Base-by-base conservation (phyloP, 148 eudicot genomes). In the Persicaria tinctoria region DNA sequence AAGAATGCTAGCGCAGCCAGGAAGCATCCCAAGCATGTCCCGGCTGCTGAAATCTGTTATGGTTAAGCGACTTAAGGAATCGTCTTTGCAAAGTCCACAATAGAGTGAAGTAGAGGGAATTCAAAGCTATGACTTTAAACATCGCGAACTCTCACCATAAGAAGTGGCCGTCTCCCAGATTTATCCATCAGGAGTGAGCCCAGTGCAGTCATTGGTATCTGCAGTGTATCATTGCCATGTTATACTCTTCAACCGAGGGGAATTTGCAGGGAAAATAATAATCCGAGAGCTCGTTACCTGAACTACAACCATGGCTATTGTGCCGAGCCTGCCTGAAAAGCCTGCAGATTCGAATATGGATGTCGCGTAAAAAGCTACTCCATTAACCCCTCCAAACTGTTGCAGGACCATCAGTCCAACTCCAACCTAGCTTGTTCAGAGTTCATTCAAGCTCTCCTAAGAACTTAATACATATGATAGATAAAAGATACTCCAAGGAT, bases 41-140 rank as follows among this genome's bases (percentile, higher is more conserved):
- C 98, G 8, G 89, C 90, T 59, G 93, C 98, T 59, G 98, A 93
- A 70, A 87, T 83, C 98, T 93, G 85, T 77, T 78, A 46, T 53
- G 7, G 50, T 4, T 8, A 47, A 53, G 8, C 41, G 12, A 20
- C 16, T 46, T 72, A 45, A 51, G 69, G 12, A 14, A n/a, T 27
- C 38, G 17, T 53, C n/a, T 53, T 53, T 14, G 56, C 32, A 23
- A 60, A 60, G 18, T 14, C 32, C 23, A 0, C 38, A 69, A 69
- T 69, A 68, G 4, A 53, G 38, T 16, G 46, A 3, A 68, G 14
- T 13, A 17, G 6, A 17, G 47, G 59, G 13, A 73, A 23, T 17
- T 18, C 14, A 73, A 23, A 4, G 10, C 5, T n/a, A 18, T 32
- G n/a, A 69, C 32, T 17, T 44, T 57, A 57, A 69, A 59, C 41